A percentile compares a stretch with the other conserved stretches of the same genome.
Evolutionary conservation across 1,284 basidiomycete genomes (phyloP).

Genomic region (Malassezia globosa): DNA sequence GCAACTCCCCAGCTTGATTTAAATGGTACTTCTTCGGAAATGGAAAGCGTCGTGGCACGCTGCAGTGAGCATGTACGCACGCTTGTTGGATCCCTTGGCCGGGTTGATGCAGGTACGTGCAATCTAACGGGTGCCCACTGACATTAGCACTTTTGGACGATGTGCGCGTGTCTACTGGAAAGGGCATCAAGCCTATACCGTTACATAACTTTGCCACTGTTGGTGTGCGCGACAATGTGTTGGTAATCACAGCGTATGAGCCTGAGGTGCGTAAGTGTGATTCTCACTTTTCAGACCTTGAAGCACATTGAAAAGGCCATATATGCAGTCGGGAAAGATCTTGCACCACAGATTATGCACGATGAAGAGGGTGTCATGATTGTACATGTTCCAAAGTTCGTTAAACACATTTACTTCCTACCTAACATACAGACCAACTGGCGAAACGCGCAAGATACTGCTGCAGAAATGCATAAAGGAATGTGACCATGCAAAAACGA

Average conservation of each 20-base stretch:
- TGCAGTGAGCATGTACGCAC: conserved; percentile 10
- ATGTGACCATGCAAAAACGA: conserved; percentile 41
- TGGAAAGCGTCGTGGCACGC: not conserved
- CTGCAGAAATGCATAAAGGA: conserved; percentile 35
- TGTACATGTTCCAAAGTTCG: conserved; percentile 36
- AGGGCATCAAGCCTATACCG: conserved; percentile 20
- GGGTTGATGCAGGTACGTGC: conserved; percentile 15
- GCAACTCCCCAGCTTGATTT: conserved; percentile 12
- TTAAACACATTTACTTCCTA: not conserved
- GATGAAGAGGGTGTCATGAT: conserved; percentile 33
- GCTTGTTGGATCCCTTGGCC: conserved; percentile 10
- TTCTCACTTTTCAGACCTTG: conserved; percentile 18
- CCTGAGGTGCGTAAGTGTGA: conserved; percentile 19
- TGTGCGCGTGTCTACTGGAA: conserved; percentile 22
- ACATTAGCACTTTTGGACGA: conserved; percentile 26
- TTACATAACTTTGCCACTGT: conserved; percentile 41
- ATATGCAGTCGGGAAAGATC: conserved; percentile 30
- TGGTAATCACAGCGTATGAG: conserved; percentile 40
- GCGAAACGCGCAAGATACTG: conserved; percentile 34
- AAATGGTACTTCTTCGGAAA: conserved; percentile 2
- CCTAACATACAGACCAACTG: conserved; percentile 24
- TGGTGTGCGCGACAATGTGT: conserved; percentile 33
- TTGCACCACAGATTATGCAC: conserved; percentile 30
- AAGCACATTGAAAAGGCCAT: conserved; percentile 44
- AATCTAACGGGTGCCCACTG: not conserved